Evolutionary conservation across 768 basidiomycete species (phyloP).

Genomic region (Dacryopinax primogenitus): DNA sequence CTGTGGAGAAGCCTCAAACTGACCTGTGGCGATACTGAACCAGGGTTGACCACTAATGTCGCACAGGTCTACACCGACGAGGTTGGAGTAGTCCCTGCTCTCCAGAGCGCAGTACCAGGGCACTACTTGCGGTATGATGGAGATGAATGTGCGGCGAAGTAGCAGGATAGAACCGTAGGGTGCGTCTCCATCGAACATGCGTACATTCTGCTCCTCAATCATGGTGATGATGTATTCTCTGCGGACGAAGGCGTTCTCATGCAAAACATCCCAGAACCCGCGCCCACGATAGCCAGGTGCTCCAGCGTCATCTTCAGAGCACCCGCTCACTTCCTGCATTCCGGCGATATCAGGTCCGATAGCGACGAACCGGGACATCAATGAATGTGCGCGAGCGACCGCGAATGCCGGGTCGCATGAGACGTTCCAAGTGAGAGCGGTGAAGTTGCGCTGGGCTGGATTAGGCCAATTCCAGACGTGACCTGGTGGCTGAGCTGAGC

Average conservation of each 20-base stretch:
- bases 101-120: background rate
- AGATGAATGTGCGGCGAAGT: background rate
- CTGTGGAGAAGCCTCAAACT: background rate
- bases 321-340: background rate
- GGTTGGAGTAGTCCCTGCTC: conserved; percentile 9
- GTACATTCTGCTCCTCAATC: background rate
- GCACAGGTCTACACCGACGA: background rate
- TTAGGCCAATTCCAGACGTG: background rate
- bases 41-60: background rate
- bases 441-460: background rate
- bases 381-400: background rate
- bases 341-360: background rate
- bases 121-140: background rate
- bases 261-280: conserved; percentile 1
- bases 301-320: background rate
- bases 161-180: background rate
- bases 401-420: conserved; percentile 2
- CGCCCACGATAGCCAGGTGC: background rate
- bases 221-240: background rate
- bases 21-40: background rate
- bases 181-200: background rate
- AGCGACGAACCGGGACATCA: background rate
- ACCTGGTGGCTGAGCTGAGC: background rate
- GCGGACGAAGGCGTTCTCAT: background rate
- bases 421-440: conserved; percentile 4